These are phyloP conservation scores for Lichtheimia ramosa DNA, from an alignment of 371 early-diverging fungal genomes.

Conservation along the genomic window DNA sequence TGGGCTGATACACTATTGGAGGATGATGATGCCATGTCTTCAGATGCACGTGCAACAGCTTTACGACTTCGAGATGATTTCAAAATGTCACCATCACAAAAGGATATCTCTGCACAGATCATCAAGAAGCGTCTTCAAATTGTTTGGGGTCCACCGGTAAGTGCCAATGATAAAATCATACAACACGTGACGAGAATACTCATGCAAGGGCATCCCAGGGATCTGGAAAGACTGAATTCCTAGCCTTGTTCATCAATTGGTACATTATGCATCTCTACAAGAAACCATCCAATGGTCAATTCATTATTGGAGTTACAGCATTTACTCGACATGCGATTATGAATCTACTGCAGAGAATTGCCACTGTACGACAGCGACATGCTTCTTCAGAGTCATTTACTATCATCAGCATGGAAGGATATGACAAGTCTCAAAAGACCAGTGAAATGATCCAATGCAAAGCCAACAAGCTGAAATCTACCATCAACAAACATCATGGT, in stretches of 20 bases:
- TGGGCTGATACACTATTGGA: constrained; percentile 5
- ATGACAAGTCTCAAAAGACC: background rate
- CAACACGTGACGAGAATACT: no score
- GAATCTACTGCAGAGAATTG: constrained; percentile 45
- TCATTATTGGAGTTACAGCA: constrained; percentile 55
- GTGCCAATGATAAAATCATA: background rate
- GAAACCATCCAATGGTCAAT: background rate
- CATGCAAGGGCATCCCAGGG: constrained; percentile 30
- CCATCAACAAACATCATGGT: constrained; percentile 1
- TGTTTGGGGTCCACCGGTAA: constrained; percentile 65
- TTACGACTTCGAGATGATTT: constrained; percentile 34
- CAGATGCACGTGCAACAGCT: constrained; percentile 28
- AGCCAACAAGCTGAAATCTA: constrained; percentile 12
- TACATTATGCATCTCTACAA: constrained; percentile 32
- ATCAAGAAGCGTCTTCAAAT: constrained; percentile 46
- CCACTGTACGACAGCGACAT: constrained; percentile 23
- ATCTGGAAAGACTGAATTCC: constrained; percentile 61
- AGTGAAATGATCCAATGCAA: constrained; percentile 1
- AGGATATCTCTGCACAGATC: constrained; percentile 39
- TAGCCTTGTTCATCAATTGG: constrained; percentile 51
- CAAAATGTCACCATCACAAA: constrained; percentile 57
- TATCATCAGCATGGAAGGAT: constrained; percentile 14
- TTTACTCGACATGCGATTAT: constrained; percentile 56
- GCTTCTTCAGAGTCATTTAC: constrained; percentile 6
- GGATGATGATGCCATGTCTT: background rate